phyloP scores from a whole-genome alignment of 1,139 yeast species.

The Sugiyamaella novakii region DNA sequence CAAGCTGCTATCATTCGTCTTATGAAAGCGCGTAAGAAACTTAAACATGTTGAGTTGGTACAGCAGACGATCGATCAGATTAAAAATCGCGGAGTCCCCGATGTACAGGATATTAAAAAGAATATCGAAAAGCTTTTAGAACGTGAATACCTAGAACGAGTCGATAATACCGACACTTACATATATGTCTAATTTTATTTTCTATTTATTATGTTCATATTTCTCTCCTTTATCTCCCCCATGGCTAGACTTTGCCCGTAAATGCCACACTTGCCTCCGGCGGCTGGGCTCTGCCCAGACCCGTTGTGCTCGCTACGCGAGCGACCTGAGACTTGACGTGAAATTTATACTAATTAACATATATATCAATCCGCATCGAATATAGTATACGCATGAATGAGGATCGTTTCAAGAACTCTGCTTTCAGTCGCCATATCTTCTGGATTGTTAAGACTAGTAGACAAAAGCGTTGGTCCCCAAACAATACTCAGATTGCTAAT shows the following conservation, averaged over 20 bases:
- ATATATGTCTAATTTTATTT: slow-evolving; percentile 16
- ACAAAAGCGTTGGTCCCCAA: slow-evolving; percentile 90
- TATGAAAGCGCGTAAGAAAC: slow-evolving; percentile 37
- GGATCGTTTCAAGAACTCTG: slow-evolving; percentile 78
- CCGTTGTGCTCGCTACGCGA: too few species aligned
- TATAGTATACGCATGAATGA: slow-evolving; percentile 81
- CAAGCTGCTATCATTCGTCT: slow-evolving; percentile 44
- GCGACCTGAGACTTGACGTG: slow-evolving; percentile 4
- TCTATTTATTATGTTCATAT: slow-evolving; percentile 23
- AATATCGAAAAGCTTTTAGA: slow-evolving; percentile 41
- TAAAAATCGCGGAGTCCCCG: slow-evolving; percentile 37
- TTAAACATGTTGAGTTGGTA: slow-evolving; percentile 44
- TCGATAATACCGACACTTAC: slow-evolving; percentile 21
- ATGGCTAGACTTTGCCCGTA: background rate
- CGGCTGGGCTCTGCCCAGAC: too few species aligned
- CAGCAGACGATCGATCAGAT: slow-evolving; percentile 37
- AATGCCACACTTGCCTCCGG: background rate
- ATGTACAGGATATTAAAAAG: slow-evolving; percentile 38
- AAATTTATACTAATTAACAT: background rate
- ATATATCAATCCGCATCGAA: slow-evolving; percentile 64
- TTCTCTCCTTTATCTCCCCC: background rate
- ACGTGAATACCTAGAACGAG: slow-evolving; percentile 40
- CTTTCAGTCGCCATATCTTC: slow-evolving; percentile 83
- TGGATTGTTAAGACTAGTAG: slow-evolving; percentile 63
- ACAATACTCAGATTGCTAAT: slow-evolving; percentile 77